Conservation (phyloP, 192 early-diverging fungal genomes). For the Globomyces pollinis-pini region DNA sequence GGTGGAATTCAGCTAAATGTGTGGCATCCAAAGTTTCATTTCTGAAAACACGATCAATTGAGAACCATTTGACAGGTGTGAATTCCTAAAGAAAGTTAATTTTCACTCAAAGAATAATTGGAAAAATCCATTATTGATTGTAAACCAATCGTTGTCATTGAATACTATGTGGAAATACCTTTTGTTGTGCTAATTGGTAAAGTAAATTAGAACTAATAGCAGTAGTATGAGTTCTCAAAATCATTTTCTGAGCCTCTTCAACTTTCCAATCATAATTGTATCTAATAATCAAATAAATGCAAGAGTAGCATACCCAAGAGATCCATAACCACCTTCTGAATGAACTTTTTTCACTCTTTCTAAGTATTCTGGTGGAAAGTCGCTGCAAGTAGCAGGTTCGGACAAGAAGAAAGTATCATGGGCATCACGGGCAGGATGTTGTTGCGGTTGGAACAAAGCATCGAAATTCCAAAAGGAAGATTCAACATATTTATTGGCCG, state of each 20-base stretch:
- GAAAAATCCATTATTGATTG: constrained; percentile 15
- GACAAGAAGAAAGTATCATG: constrained; percentile 53
- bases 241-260: constrained; percentile 84
- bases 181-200: constrained; percentile 76
- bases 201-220: constrained; percentile 88
- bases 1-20: constrained; percentile 99
- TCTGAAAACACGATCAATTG: constrained; percentile 97
- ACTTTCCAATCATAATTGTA: constrained; percentile 90
- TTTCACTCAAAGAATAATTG: neutral
- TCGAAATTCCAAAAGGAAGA: constrained; percentile 99
- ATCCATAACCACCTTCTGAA: constrained; percentile 88
- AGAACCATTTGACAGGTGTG: constrained; percentile 95
- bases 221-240: constrained; percentile 97
- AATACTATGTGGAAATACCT: no score
- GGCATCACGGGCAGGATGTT: constrained; percentile 76
- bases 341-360: constrained; percentile 88
- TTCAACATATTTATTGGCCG: constrained; percentile 93
- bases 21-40: constrained; percentile 97
- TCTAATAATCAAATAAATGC: constrained; percentile 6
- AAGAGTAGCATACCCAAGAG: no score
- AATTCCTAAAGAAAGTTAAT: constrained; percentile 73
- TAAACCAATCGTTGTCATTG: neutral
- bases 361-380: constrained; percentile 82
- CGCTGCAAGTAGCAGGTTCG: constrained; percentile 63
- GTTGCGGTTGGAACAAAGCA: constrained; percentile 97